phyloP scores from a whole-genome alignment of 2,329 filamentous ascomycete genomes.

The Rhinocladiella mackenziei region DNA sequence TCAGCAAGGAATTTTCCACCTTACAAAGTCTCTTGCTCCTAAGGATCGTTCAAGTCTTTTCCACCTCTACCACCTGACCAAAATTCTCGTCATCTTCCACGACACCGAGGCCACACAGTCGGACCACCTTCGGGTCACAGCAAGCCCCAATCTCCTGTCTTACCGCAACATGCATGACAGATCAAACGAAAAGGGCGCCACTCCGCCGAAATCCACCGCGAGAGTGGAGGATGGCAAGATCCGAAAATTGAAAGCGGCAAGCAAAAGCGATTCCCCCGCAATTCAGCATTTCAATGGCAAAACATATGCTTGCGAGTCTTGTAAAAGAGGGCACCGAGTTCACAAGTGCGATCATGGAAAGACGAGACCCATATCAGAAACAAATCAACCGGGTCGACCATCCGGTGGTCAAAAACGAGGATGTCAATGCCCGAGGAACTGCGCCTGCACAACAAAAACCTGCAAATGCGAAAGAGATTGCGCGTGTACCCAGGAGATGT shows the following conservation, averaged over 20 bases:
- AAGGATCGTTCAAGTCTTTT: too few relatives aligned
- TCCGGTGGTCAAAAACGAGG: constrained; percentile 26
- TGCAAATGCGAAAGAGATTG: constrained; percentile 28
- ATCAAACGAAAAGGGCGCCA: constrained; percentile 10
- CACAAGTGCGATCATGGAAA: constrained; percentile 28
- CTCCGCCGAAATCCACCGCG: constrained; percentile 17
- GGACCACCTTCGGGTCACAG: not conserved
- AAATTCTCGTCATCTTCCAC: too few relatives aligned
- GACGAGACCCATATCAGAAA: constrained; percentile 25
- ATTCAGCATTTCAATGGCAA: constrained; percentile 28
- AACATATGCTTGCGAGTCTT: constrained; percentile 29
- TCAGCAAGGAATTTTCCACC: too few relatives aligned
- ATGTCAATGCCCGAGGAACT: constrained; percentile 27
- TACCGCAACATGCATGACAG: constrained; percentile 13
- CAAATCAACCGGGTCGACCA: constrained; percentile 27
- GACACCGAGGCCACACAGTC: too few relatives aligned
- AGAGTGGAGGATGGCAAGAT: constrained; percentile 24
- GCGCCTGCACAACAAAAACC: constrained; percentile 27
- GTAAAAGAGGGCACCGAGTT: constrained; percentile 29
- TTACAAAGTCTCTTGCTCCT: too few relatives aligned
- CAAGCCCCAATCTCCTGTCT: not conserved
- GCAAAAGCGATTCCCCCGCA: constrained; percentile 17
- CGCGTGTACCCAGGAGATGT: constrained; percentile 27
- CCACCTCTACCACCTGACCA: too few relatives aligned
- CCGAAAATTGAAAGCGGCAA: constrained; percentile 12